Evolutionary conservation across 108 stramenopile species (phyloP), one percentile per base, ranked within the genome.

Genomic region (Aurantiochytrium sp.): DNA sequence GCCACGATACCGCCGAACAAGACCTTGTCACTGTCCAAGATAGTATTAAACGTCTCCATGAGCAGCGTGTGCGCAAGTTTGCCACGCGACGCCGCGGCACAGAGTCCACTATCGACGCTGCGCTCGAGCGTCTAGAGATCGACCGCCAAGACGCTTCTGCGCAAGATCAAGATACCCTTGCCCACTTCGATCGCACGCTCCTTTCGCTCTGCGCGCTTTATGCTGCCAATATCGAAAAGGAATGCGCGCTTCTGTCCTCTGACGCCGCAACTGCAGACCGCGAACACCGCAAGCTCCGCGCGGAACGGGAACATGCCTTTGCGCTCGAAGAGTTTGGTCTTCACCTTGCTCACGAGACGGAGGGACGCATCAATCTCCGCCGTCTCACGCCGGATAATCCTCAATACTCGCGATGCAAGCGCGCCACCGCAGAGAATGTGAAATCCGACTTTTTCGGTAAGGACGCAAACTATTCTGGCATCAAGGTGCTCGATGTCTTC

Each of bases 381-480:
- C 87, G 91, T 21, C 92, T 93, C 47, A 42, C 89, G 25, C 59
- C 89, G 5, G 42, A 58, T 0, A 90, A 93, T 59, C 91, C 92
- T 4, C 92, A 93, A 83, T 58, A 91, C 64, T 44, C 47, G 55
- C 90, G 92, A n/a, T 93, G 92, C 59, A 35, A 72, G 5, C 91
- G 91, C n/a, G 92, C 92, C 3, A 91, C 92, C 42, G 64, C 89
- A 0, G 92, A 93, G 25, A 93, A 93, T 57, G 89, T 92, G 18
- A 89, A 87, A 59, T 49, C 83, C 35, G 91, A 87, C 60, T 93
- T 93, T 58, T 92, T 92, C 55, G 87, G 64, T 21, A 59, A 47
- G 35, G 72, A 60, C 53, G 57, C 88, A 29, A 69, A 57, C n/a
- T 92, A 91, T 88, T 18, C 58, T 10, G 92, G 90, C 25, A 29